A percentile compares a stretch with the other conserved stretches of the same genome.
phyloP scores from a whole-genome alignment of 495 filamentous ascomycete genomes.

The Podospora appendiculata region DNA sequence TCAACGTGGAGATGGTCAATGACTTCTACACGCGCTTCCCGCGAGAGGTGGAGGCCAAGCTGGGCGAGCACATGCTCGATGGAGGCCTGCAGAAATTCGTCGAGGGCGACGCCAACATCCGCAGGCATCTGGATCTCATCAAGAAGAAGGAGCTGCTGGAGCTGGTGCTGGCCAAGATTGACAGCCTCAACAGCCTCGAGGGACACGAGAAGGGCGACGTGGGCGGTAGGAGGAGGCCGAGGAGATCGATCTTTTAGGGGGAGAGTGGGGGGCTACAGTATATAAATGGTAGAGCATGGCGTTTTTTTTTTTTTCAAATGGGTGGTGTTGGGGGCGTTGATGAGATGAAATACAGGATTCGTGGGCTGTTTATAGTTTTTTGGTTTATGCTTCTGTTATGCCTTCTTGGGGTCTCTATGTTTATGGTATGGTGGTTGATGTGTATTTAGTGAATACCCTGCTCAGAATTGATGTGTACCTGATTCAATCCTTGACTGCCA shows the following conservation, averaged over 20 bases:
- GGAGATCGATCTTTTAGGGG: constrained; percentile 4
- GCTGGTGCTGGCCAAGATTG: constrained; percentile 88
- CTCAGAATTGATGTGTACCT: too few relatives aligned
- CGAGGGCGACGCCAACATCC: constrained; percentile 81
- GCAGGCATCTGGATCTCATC: constrained; percentile 84
- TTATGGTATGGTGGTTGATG: too few relatives aligned
- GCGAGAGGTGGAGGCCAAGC: constrained; percentile 75
- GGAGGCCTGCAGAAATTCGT: constrained; percentile 84
- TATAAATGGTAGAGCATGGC: not conserved
- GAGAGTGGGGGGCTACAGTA: not conserved
- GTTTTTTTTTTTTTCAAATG: not conserved
- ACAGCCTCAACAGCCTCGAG: constrained; percentile 74
- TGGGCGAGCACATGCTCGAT: constrained; percentile 73
- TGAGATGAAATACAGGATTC: too few relatives aligned
- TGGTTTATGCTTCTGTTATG: too few relatives aligned
- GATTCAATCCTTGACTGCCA: too few relatives aligned
- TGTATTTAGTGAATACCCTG: too few relatives aligned
- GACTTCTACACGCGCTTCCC: constrained; percentile 99
- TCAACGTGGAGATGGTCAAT: constrained; percentile 92
- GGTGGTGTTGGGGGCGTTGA: too few relatives aligned
- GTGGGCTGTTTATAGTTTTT: too few relatives aligned
- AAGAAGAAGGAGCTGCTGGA: constrained; percentile 87
- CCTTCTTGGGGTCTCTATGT: too few relatives aligned
- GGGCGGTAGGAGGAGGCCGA: not conserved
- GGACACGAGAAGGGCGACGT: constrained; percentile 6